A percentile compares a stretch with the other conserved stretches of the same genome.
phyloP scores from a whole-genome alignment of 2,329 filamentous ascomycete genomes.

The Aspergillus piperis region DNA sequence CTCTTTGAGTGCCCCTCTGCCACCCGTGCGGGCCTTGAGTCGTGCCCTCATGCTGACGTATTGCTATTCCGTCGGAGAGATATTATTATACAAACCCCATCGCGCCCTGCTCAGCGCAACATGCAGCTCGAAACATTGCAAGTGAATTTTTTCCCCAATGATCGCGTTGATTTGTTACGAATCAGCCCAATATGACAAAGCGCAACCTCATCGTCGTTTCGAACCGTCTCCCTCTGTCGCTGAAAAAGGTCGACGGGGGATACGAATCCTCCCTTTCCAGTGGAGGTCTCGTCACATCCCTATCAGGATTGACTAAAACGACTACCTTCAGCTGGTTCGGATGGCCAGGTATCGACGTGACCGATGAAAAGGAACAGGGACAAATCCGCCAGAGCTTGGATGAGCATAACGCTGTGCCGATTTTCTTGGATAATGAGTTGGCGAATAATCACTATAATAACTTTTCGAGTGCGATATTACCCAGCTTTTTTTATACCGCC shows the following conservation, averaged over 20 bases:
- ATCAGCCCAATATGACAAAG: slow-evolving; percentile 17
- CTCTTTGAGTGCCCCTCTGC: too few species aligned
- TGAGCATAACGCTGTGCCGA: slow-evolving; percentile 78
- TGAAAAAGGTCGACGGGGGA: slow-evolving; percentile 79
- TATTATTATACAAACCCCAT: not conserved
- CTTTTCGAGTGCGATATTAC: slow-evolving; percentile 72
- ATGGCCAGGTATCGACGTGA: slow-evolving; percentile 87
- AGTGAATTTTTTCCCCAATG: not conserved
- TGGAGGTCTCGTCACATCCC: slow-evolving; percentile 83
- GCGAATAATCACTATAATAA: slow-evolving; percentile 94
- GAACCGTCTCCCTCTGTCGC: slow-evolving; percentile 87
- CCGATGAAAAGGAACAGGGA: slow-evolving; percentile 68
- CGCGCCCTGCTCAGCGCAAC: too few species aligned
- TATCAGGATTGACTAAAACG: slow-evolving; percentile 83
- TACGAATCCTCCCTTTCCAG: slow-evolving; percentile 89
- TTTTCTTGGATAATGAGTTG: slow-evolving; percentile 84
- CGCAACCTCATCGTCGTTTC: slow-evolving; percentile 69
- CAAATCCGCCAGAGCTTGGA: slow-evolving; percentile 71
- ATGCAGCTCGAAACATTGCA: too few species aligned
- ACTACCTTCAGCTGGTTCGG: slow-evolving; percentile 95
- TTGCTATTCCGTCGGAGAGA: not conserved
- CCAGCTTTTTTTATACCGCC: too few species aligned
- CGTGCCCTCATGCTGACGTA: slow-evolving; percentile 6
- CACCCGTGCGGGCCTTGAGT: not conserved
- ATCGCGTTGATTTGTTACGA: not conserved